These are phyloP conservation scores for Hydnomerulius pinastri DNA, from an alignment of 768 basidiomycete genomes.

Conservation along the genomic window DNA sequence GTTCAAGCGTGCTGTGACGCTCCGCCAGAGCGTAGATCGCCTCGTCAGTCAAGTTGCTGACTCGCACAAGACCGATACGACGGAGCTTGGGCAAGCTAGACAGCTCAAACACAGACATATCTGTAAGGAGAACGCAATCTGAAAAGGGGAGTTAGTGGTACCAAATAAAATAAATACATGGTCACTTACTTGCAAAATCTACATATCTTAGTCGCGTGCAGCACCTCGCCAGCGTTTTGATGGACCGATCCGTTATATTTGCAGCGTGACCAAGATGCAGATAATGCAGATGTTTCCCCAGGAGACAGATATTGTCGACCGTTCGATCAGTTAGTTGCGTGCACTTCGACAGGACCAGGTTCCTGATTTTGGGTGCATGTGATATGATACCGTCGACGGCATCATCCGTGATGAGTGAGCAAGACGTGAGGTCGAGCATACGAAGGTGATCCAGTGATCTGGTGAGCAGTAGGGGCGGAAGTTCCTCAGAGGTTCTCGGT, in stretches of 20 bases:
- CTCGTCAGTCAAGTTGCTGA: conserved; percentile 90
- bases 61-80: conserved; percentile 92
- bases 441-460: conserved; percentile 81
- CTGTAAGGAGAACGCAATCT: conserved; percentile 88
- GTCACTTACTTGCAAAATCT: conserved; percentile 87
- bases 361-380: conserved; percentile 82
- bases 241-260: conserved; percentile 87
- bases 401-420: conserved; percentile 76
- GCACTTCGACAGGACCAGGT: conserved; percentile 87
- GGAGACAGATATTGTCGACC: conserved; percentile 78
- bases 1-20: conserved; percentile 83
- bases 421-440: conserved; percentile 91
- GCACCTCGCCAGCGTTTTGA: conserved; percentile 77
- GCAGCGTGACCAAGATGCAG: conserved; percentile 92
- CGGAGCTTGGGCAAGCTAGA: conserved; percentile 86
- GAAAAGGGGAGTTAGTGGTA: conserved; percentile 14
- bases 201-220: conserved; percentile 93
- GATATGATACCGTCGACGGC: conserved; percentile 82
- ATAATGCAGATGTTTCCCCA: conserved; percentile 93
- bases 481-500: conserved; percentile 40
- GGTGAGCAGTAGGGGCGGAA: conserved; percentile 67
- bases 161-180: not conserved
- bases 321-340: conserved; percentile 73
- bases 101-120: conserved; percentile 92
- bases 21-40: conserved; percentile 88